These are phyloP conservation scores for Firmiana major DNA, from an alignment of 345 rosid species.

Conservation along the genomic window DNA sequence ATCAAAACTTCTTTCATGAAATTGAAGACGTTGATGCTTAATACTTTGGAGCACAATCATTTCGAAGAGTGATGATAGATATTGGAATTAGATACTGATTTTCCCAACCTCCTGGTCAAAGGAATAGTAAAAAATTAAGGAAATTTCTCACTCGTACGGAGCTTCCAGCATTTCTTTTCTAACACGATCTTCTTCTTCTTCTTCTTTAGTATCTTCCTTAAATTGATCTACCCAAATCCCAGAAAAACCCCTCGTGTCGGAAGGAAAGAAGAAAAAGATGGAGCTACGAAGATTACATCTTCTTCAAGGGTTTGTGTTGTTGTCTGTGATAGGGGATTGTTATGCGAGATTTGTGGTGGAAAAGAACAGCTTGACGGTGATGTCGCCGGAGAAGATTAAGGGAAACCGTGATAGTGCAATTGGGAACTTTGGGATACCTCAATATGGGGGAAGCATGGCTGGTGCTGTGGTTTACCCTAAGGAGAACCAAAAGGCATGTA, in stretches of 20 bases:
- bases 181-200: not conserved
- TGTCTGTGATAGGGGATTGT: constrained; percentile 19
- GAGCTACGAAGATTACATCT: constrained; percentile 22
- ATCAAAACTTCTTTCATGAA: too few relatives aligned
- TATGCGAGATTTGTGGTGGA: constrained; percentile 81
- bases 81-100: too few relatives aligned
- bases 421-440: constrained; percentile 97
- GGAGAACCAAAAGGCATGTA: constrained; percentile 72
- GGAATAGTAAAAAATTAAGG: too few relatives aligned
- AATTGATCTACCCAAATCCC: not conserved
- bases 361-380: constrained; percentile 85
- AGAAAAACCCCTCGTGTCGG: not conserved
- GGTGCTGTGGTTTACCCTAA: constrained; percentile 72
- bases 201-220: not conserved
- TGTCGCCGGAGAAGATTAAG: constrained; percentile 83
- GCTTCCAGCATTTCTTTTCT: not conserved
- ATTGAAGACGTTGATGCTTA: too few relatives aligned
- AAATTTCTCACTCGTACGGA: too few relatives aligned
- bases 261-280: constrained; percentile 8
- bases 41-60: too few relatives aligned
- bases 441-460: constrained; percentile 98
- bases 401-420: constrained; percentile 89
- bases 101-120: too few relatives aligned
- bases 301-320: constrained; percentile 36
- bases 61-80: too few relatives aligned